phyloP scores from a whole-genome alignment of 371 early-diverging fungal genomes.

The Mucor velutinosus region DNA sequence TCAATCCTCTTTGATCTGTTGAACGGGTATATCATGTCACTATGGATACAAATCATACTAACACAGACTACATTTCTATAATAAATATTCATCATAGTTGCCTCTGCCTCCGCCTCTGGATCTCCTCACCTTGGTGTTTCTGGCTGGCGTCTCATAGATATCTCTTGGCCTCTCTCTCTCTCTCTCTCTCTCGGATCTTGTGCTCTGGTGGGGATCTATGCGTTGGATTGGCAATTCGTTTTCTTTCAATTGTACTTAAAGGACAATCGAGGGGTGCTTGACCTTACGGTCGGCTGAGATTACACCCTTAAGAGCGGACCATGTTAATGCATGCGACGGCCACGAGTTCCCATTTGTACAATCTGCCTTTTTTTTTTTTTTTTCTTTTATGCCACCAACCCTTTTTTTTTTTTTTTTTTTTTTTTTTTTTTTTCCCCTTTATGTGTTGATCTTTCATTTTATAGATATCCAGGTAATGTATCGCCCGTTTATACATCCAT shows the following conservation, averaged over 20 bases:
- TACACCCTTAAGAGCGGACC: conserved; percentile 49
- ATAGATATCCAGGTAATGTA: conserved; percentile 3
- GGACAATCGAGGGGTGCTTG: conserved; percentile 36
- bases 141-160: neutral
- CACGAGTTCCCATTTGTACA: conserved; percentile 27
- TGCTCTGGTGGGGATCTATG: conserved; percentile 9
- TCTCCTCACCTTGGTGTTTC: neutral
- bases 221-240: conserved; percentile 10
- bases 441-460: neutral
- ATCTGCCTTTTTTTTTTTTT: neutral
- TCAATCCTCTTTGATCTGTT: conserved; percentile 32
- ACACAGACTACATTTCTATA: neutral
- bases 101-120: conserved; percentile 18
- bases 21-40: neutral
- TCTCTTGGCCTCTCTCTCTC: neutral
- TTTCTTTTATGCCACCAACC: neutral
- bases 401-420: neutral
- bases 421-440: neutral
- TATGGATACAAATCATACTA: neutral
- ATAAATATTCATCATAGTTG: neutral
- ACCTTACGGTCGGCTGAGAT: conserved; percentile 39
- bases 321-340: conserved; percentile 50
- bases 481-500: conserved; percentile 1
- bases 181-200: no score
- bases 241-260: conserved; percentile 16